A percentile compares a stretch with the other conserved stretches of the same genome.
These are phyloP conservation scores for Fusarium buxicola DNA, from an alignment of 2,329 filamentous ascomycete species.

Conservation along the genomic window DNA sequence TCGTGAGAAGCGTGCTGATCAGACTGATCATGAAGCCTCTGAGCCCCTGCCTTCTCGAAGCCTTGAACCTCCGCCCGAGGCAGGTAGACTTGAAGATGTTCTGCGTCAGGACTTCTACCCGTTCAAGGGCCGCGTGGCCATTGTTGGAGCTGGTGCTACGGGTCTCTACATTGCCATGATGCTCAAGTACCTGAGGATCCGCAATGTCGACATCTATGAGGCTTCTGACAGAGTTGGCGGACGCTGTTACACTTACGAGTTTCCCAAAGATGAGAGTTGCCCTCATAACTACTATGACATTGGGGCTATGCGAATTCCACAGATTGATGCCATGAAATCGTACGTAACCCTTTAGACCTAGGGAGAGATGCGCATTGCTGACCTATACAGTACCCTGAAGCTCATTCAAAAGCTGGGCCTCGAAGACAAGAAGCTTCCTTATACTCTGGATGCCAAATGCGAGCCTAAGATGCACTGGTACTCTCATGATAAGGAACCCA, in stretches of 20 bases:
- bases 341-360: not conserved
- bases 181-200: conserved; percentile 21
- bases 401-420: conserved; percentile 9
- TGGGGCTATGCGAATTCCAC: conserved; percentile 30
- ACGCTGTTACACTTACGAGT: conserved; percentile 7
- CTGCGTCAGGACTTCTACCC: not conserved
- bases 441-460: not conserved
- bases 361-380: not conserved
- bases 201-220: conserved; percentile 29
- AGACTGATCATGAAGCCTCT: not conserved
- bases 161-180: conserved; percentile 35
- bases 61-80: not conserved
- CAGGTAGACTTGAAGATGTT: not conserved
- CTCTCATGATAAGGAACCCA: not conserved
- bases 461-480: conserved; percentile 25
- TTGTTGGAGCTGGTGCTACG: conserved; percentile 22
- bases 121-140: conserved; percentile 22
- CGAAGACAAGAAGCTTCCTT: not conserved
- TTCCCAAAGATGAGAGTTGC: conserved; percentile 3
- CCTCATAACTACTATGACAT: conserved; percentile 34
- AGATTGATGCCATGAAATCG: conserved; percentile 29
- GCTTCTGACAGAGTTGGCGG: conserved; percentile 24
- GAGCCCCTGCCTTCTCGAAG: not conserved
- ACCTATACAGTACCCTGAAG: not conserved
- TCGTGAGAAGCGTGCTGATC: not conserved